These are phyloP conservation scores for Amorphotheca resinae DNA, from an alignment of 495 filamentous ascomycete species.

Conservation along the genomic window DNA sequence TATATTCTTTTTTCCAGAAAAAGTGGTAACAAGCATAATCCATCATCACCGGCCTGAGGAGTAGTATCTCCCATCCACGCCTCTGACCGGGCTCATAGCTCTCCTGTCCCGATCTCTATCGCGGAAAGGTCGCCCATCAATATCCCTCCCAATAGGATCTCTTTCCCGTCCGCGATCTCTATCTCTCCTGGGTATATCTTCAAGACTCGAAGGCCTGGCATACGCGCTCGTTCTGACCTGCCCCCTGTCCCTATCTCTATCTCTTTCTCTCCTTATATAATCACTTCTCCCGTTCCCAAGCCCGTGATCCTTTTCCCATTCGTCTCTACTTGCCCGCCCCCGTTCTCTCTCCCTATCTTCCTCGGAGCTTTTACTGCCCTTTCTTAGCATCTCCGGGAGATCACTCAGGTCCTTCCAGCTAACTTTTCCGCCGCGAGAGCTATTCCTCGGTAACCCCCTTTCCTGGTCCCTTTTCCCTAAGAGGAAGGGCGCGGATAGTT, in stretches of 20 bases:
- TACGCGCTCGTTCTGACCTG: constrained; percentile 5
- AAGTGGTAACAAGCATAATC: neutral
- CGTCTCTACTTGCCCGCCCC: constrained; percentile 2
- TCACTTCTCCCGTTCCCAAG: neutral
- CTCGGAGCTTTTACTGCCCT: neutral
- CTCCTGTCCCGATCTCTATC: constrained; percentile 5
- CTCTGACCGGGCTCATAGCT: constrained; percentile 7
- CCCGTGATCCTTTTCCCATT: neutral
- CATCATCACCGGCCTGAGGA: neutral
- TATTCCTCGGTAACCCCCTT: constrained; percentile 2
- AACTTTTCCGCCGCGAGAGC: constrained; percentile 5
- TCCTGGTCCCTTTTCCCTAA: constrained; percentile 6
- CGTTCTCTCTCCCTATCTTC: neutral
- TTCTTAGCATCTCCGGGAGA: constrained; percentile 2
- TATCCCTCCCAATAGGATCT: constrained; percentile 4
- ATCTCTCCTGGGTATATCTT: constrained; percentile 5
- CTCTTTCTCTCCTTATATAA: constrained; percentile 1
- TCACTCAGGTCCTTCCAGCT: constrained; percentile 16
- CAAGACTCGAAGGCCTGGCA: constrained; percentile 2
- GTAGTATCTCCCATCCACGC: constrained; percentile 10
- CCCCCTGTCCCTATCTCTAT: constrained; percentile 2
- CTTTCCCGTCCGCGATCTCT: constrained; percentile 7
- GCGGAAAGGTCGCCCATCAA: neutral
- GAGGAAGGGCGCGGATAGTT: constrained; percentile 17
- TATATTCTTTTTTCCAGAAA: no score